Conservation (phyloP, 495 filamentous ascomycete species). For the Tetracladium marchalianum region DNA sequence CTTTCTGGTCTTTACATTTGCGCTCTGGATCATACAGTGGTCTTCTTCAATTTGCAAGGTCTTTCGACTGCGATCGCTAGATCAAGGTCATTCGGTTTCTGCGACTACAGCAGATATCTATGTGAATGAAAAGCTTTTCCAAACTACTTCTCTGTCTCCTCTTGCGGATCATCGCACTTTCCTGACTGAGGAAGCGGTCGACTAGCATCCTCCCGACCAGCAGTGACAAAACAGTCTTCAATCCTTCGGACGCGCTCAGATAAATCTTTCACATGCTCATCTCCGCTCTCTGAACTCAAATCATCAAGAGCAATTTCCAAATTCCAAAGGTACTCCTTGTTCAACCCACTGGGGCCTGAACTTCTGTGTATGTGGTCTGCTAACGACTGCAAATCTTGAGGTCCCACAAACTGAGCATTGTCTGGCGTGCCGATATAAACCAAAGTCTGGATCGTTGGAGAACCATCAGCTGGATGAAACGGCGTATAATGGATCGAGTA, state of each 20-base stretch:
- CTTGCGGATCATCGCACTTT: conserved; percentile 46
- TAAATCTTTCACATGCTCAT: conserved; percentile 68
- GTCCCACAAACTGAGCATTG: conserved; percentile 88
- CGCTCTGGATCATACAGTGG: conserved; percentile 6
- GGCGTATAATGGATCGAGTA: conserved; percentile 84
- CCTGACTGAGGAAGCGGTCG: conserved; percentile 27
- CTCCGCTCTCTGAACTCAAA: conserved; percentile 67
- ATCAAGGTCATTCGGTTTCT: conserved; percentile 16
- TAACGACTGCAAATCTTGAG: conserved; percentile 69
- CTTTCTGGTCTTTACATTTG: conserved; percentile 4
- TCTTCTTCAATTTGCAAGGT: conserved; percentile 13
- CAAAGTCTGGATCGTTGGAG: conserved; percentile 35
- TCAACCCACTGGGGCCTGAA: conserved; percentile 77
- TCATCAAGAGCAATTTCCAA: conserved; percentile 68
- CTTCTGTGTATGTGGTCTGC: conserved; percentile 75
- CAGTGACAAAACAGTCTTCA: conserved; percentile 25
- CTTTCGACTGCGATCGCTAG: conserved; percentile 20
- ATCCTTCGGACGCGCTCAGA: conserved; percentile 45
- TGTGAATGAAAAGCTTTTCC: conserved; percentile 19
- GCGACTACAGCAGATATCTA: conserved; percentile 18
- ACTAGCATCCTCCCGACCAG: conserved; percentile 9
- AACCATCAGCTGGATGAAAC: conserved; percentile 52
- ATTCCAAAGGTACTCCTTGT: conserved; percentile 80
- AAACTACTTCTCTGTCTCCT: conserved; percentile 43
- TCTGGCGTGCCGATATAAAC: conserved; percentile 93